Conservation (phyloP, 2,329 filamentous ascomycete species). For the Pezicula rhizophila region DNA sequence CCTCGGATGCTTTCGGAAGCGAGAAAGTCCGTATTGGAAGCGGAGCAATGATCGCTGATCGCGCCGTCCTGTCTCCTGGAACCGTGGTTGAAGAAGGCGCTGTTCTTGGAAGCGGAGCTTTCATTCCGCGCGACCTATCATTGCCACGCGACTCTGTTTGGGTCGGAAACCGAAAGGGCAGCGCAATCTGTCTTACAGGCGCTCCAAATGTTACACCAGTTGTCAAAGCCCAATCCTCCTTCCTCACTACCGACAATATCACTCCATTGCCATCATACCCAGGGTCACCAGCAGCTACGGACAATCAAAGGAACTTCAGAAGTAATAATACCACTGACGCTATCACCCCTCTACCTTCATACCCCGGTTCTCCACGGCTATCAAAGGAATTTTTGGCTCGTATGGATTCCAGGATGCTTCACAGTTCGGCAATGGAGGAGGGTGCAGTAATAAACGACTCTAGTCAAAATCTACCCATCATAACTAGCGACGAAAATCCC, state of each 20-base stretch:
- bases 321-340: too few relatives aligned
- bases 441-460: background rate
- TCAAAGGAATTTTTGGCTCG: background rate
- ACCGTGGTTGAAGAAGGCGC: conserved; percentile 41
- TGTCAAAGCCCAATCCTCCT: background rate
- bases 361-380: background rate
- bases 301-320: background rate
- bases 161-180: conserved; percentile 46
- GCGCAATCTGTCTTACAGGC: conserved; percentile 37
- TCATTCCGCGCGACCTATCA: conserved; percentile 38
- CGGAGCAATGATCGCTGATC: conserved; percentile 50
- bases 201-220: background rate
- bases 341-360: background rate
- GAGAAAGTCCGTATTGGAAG: conserved; percentile 40
- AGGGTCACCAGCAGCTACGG: background rate
- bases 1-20: conserved; percentile 44
- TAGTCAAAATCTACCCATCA: too few relatives aligned
- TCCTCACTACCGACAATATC: background rate
- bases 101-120: conserved; percentile 47
- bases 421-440: background rate
- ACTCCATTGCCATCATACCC: background rate
- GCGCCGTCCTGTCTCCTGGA: conserved; percentile 46
- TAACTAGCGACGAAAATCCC: background rate
- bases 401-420: background rate
- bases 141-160: conserved; percentile 42